Base-by-base conservation (phyloP, 495 filamentous ascomycete species). In the Aspergillus affinis region DNA sequence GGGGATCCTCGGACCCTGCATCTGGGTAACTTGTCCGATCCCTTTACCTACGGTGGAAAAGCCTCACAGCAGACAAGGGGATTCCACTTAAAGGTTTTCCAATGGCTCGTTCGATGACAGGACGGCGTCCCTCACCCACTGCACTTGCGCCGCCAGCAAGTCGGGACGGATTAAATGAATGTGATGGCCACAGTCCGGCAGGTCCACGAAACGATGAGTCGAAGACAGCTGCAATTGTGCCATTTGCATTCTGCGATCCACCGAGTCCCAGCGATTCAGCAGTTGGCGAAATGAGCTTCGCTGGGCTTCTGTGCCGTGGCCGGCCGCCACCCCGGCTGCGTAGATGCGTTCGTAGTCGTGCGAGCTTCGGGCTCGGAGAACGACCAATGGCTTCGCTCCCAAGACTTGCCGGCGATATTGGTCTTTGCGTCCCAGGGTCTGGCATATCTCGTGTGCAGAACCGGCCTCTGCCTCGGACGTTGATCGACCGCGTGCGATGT, bases 131-230 rank as follows among this genome's bases (percentile, higher is more conserved):
- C 74, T 17, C 60, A 83, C 80, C 80, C 81, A 84, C 59, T 53
- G 56, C 8, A 82, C 71, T 64, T 79, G 78, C 20, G 62, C 62
- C 0, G 74, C 78, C 53, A 84, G 71, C 13, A 80, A 69, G 51
- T 81, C 81, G 32, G 80, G 81, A 8, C 76, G 69, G 6, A 76
- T 61, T 20, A 79, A 52, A 59, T 81, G 74, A 13, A 84, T 71
- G 69, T 82, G 68, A 63, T 84, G 81, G 19, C 81, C 81, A 62
- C 76, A 80, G 20, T 77, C 78, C 6, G 73, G 63, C 4, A 82
- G 18, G 44, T 76, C 64, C 19, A 78, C 68, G 20, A 75, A 71
- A 48, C 72, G 68, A 47, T 67, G 72, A 0, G 44, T 68, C 32
- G 63, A 63, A 0, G 75, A 76, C 32, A 82, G 66, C 19, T 62